Base-by-base conservation (phyloP, 495 filamentous ascomycete species). In the Penicillium psychrofluorescens region DNA sequence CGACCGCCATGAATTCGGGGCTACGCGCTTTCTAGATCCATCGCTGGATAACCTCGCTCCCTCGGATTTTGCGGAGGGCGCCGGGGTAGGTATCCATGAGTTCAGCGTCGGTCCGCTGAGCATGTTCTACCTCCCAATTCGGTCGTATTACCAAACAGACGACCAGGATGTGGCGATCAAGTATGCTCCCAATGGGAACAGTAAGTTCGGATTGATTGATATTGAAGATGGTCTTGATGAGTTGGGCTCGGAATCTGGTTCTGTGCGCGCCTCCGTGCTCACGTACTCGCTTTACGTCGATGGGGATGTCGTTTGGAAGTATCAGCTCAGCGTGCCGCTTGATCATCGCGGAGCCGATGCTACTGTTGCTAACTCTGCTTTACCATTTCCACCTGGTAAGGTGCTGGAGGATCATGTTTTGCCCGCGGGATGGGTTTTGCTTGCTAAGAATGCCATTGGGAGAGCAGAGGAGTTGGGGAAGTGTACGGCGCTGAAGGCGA, bases 1-100 rank as follows among this genome's bases (percentile, higher is more conserved):
- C 9, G 92, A 98, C 53, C 66, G 92, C 5, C 92, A 98, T 57
- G 92, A 98, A 61, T 97, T 97, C 59, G 92, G 84, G 22, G 89
- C 91, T 1, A 96, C 90, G 0, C 79, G 81, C 6, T 95, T 95
- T 65, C 86, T 86, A 6, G 85, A 86, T 36, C 85, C 88, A 15
- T 53, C 57, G 8, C 53, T 59, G 7, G n/a, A 22, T 22, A 41
- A 6, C 57, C 63, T 2, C 38, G 48, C 4, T 36, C 52, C 1
- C 46, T 55, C 0, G 51, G 52, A 7, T 46, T 65, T 4, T 36
- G 56, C 63, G 6, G 51, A 63, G 38, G 63, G 61, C 7, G 49
- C 59, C 1, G 60, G 66, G 44, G 59, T 71, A 11, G 79, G 85
- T 0, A 79, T 94, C 1, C 79, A 89, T 51, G 91, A 97, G 63